Conservation (phyloP, 192 early-diverging fungal genomes). For the Umbelopsis sp. region DNA sequence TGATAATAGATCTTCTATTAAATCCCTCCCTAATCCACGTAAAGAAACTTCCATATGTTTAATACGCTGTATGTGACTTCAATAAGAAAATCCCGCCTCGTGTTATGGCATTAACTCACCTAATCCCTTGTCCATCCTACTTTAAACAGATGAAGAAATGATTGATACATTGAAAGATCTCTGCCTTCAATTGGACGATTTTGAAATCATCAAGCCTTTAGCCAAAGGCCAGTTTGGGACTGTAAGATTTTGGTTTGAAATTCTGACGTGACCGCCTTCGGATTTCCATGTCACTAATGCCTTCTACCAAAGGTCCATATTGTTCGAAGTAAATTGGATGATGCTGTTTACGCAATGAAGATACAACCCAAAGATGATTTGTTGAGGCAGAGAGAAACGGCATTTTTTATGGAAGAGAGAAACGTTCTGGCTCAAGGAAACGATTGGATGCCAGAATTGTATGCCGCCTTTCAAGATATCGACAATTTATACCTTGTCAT, state of each 20-base stretch:
- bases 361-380: slow-evolving; percentile 72
- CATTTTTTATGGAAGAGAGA: slow-evolving; percentile 87
- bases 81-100: background rate
- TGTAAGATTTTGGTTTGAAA: slow-evolving; percentile 35
- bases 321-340: slow-evolving; percentile 70
- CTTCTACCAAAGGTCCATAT: slow-evolving; percentile 65
- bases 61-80: background rate
- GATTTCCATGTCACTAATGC: background rate
- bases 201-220: slow-evolving; percentile 73
- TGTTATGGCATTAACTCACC: background rate
- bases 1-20: slow-evolving; percentile 1
- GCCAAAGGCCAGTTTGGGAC: slow-evolving; percentile 76
- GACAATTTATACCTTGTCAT: slow-evolving; percentile 92
- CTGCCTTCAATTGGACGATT: slow-evolving; percentile 51
- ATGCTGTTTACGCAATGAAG: slow-evolving; percentile 81
- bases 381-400: slow-evolving; percentile 72
- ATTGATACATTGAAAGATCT: background rate
- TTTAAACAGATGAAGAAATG: background rate
- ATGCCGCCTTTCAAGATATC: slow-evolving; percentile 84
- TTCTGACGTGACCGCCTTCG: background rate
- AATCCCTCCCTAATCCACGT: background rate
- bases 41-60: slow-evolving; percentile 14
- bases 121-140: background rate
- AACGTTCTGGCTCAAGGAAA: slow-evolving; percentile 71
- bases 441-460: slow-evolving; percentile 69